phyloP scores from a whole-genome alignment of 768 basidiomycete species.

The Pleurotus ostreatus region DNA sequence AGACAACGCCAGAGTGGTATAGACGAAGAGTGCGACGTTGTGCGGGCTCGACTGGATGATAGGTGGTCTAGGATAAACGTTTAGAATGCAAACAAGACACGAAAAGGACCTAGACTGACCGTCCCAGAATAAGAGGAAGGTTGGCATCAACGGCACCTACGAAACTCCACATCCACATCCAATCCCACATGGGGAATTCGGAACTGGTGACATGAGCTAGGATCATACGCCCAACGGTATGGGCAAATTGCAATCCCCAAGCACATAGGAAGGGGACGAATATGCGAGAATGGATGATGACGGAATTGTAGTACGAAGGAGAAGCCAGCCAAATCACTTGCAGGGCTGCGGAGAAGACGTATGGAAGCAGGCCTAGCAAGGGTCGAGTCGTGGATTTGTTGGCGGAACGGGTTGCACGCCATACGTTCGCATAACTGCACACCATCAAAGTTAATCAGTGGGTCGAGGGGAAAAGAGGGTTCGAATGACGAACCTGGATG shows the following conservation, averaged over 20 bases:
- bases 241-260: slow-evolving; percentile 91
- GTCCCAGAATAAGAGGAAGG: slow-evolving; percentile 57
- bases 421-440: slow-evolving; percentile 79
- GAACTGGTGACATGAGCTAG: slow-evolving; percentile 85
- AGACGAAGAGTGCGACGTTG: slow-evolving; percentile 69
- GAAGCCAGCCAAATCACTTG: slow-evolving; percentile 82
- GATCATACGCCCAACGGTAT: slow-evolving; percentile 90
- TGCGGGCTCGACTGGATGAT: slow-evolving; percentile 67
- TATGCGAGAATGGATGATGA: slow-evolving; percentile 70
- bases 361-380: slow-evolving; percentile 76
- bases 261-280: slow-evolving; percentile 87
- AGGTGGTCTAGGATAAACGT: slow-evolving; percentile 40
- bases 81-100: background rate
- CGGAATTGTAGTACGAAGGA: slow-evolving; percentile 54
- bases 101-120: slow-evolving; percentile 39
- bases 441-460: slow-evolving; percentile 4
- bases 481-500: slow-evolving; percentile 46
- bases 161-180: slow-evolving; percentile 80
- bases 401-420: slow-evolving; percentile 43
- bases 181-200: slow-evolving; percentile 84
- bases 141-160: slow-evolving; percentile 83
- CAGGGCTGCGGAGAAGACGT: slow-evolving; percentile 61
- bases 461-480: background rate
- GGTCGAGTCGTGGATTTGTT: slow-evolving; percentile 47
- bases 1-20: slow-evolving; percentile 63